Percentiles rank a stretch among this genome's conserved stretches.
Conservation (phyloP, 352 stramenopile species). For the Globisporangium canariense region DNA sequence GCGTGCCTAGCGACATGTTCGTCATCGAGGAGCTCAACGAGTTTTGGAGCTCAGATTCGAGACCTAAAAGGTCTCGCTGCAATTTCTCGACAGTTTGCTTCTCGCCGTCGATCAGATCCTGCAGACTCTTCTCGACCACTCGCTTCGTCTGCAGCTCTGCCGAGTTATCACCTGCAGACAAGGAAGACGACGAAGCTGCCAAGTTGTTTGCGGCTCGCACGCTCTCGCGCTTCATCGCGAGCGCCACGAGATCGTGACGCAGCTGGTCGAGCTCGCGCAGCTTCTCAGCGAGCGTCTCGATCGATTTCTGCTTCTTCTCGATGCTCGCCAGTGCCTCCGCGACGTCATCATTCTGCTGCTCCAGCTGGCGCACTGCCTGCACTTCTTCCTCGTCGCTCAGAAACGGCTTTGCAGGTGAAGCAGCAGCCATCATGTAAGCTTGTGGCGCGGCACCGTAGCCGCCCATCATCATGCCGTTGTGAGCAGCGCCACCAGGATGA, state of each 20-base stretch:
- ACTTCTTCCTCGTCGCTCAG: constrained; percentile 57
- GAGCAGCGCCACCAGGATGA: constrained; percentile 16
- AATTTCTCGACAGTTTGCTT: constrained; percentile 51
- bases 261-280: constrained; percentile 70
- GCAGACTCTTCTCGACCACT: constrained; percentile 47
- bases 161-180: constrained; percentile 14
- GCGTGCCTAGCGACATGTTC: constrained; percentile 7
- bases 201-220: constrained; percentile 26
- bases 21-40: constrained; percentile 31
- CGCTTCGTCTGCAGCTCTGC: constrained; percentile 34
- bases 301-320: constrained; percentile 59
- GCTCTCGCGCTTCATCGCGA: constrained; percentile 68
- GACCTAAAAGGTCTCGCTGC: constrained; percentile 41
- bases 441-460: constrained; percentile 4
- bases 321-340: constrained; percentile 36
- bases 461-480: constrained; percentile 20
- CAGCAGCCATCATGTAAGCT: constrained; percentile 7
- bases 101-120: constrained; percentile 51
- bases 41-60: constrained; percentile 49
- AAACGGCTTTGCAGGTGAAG: constrained; percentile 39
- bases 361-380: constrained; percentile 43
- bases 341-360: constrained; percentile 54
- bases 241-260: constrained; percentile 60
- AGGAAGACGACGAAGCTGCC: constrained; percentile 6
- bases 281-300: constrained; percentile 62